Evolutionary conservation across 768 basidiomycete species (phyloP).

Genomic region (Megacollybia marginata): DNA sequence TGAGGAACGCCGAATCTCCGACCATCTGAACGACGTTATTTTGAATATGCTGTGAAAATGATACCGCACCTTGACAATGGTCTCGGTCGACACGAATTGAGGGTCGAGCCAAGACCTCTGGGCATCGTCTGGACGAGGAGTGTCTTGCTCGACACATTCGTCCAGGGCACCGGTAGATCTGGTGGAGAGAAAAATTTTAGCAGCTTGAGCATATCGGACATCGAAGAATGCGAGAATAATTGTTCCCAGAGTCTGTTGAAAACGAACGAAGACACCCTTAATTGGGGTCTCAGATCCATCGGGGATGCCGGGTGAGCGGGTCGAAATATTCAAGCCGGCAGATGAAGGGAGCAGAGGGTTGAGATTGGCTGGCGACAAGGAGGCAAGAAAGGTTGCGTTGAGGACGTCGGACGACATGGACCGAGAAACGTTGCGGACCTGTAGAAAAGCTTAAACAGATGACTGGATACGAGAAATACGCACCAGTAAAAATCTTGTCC

Average conservation of each 20-base stretch:
- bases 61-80: constrained; percentile 34
- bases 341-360: not conserved
- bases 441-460: constrained; percentile 10
- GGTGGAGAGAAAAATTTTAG: constrained; percentile 32
- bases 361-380: constrained; percentile 5
- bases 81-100: constrained; percentile 36
- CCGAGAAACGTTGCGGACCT: constrained; percentile 34
- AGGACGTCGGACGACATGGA: constrained; percentile 22
- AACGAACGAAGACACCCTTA: constrained; percentile 50
- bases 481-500: constrained; percentile 13
- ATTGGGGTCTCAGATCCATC: constrained; percentile 23
- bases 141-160: constrained; percentile 20
- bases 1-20: constrained; percentile 43
- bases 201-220: constrained; percentile 42
- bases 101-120: constrained; percentile 25
- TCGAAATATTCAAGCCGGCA: not conserved
- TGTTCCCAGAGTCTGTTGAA: constrained; percentile 42
- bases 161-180: constrained; percentile 20
- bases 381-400: not conserved
- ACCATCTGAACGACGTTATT: constrained; percentile 32
- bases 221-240: constrained; percentile 59
- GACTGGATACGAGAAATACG: constrained; percentile 2
- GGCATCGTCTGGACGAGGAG: constrained; percentile 14
- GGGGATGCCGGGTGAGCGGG: not conserved
- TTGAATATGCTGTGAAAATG: constrained; percentile 6